These are phyloP conservation scores for Nicotiana tabacum DNA, from an alignment of 257 asterid genomes.

Conservation along the genomic window DNA sequence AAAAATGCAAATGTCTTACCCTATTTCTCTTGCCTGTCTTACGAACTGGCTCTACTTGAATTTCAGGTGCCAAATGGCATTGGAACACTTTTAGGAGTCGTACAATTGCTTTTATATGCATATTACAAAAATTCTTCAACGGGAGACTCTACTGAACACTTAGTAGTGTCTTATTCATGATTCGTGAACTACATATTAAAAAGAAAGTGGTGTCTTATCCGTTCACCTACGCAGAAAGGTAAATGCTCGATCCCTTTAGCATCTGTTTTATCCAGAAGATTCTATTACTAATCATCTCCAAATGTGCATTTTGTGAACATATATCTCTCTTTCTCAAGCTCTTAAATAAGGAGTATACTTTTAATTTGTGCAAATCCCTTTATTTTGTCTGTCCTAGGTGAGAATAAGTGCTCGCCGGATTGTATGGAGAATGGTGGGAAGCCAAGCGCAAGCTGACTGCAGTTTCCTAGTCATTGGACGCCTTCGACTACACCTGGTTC, in stretches of 20 bases:
- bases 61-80: conserved; percentile 76
- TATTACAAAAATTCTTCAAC: conserved; percentile 33
- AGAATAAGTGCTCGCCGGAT: not conserved
- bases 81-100: conserved; percentile 63
- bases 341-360: not conserved
- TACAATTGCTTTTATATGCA: conserved; percentile 58
- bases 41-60: not conserved
- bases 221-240: not conserved
- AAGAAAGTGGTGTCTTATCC: not conserved
- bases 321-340: not conserved
- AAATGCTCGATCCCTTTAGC: not conserved
- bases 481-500: not conserved
- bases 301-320: not conserved
- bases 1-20: not conserved
- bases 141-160: not conserved
- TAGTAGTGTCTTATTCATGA: not conserved
- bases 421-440: not conserved
- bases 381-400: not conserved
- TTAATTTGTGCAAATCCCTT: not conserved
- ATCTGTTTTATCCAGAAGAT: not conserved
- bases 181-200: not conserved
- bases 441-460: not conserved
- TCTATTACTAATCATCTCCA: not conserved
- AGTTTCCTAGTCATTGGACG: not conserved
- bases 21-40: not conserved